These are phyloP conservation scores for Ustilago hordei DNA, from an alignment of 1,284 basidiomycete species.

Conservation along the genomic window DNA sequence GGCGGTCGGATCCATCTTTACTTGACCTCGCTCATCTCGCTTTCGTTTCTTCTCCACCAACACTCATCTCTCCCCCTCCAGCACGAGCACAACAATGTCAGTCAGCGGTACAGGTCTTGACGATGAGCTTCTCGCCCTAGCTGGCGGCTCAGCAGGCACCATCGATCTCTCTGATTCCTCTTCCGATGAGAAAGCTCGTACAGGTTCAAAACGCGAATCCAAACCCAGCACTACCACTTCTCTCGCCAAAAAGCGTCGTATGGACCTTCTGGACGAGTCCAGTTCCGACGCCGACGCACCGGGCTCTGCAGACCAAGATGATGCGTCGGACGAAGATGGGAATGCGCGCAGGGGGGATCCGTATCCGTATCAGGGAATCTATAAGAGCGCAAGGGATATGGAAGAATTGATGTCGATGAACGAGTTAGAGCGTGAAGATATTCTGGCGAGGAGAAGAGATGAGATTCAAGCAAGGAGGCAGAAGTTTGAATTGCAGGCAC, in stretches of 20 bases:
- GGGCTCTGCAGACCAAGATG: slow-evolving; percentile 17
- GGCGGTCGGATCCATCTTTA: neutral
- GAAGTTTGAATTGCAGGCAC: slow-evolving; percentile 79
- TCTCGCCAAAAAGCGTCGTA: slow-evolving; percentile 44
- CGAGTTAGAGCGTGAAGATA: slow-evolving; percentile 88
- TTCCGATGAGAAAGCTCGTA: slow-evolving; percentile 66
- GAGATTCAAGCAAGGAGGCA: slow-evolving; percentile 83
- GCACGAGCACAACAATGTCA: slow-evolving; percentile 29
- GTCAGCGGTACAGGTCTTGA: slow-evolving; percentile 71
- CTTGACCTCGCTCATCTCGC: neutral
- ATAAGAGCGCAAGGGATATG: slow-evolving; percentile 83
- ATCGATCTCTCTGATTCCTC: slow-evolving; percentile 73
- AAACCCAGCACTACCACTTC: slow-evolving; percentile 9
- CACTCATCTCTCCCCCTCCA: neutral
- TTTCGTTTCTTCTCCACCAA: neutral
- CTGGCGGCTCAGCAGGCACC: slow-evolving; percentile 75
- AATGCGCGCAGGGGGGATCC: slow-evolving; percentile 6
- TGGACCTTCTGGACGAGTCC: slow-evolving; percentile 62
- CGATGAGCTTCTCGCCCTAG: slow-evolving; percentile 78
- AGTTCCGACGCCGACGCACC: slow-evolving; percentile 33
- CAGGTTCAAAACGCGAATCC: slow-evolving; percentile 55
- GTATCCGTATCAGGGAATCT: slow-evolving; percentile 91
- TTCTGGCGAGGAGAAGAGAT: slow-evolving; percentile 82
- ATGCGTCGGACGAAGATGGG: slow-evolving; percentile 8
- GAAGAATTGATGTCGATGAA: slow-evolving; percentile 81